phyloP scores from a whole-genome alignment of 768 basidiomycete species.

The Lactarius indigo region DNA sequence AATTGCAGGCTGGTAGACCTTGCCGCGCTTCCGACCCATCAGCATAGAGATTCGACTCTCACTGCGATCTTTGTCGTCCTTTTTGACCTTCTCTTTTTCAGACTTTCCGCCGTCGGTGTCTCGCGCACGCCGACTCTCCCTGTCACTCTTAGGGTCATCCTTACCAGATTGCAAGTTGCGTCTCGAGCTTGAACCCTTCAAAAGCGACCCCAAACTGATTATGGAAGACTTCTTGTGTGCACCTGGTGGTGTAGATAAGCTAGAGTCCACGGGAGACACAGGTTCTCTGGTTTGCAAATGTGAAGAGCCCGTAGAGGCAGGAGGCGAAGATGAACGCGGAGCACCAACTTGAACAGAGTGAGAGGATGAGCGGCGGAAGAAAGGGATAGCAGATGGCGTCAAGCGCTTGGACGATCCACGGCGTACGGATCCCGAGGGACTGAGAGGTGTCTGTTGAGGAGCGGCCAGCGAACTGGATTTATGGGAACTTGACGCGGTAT shows the following conservation, averaged over 20 bases:
- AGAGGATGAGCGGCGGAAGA: constrained; percentile 89
- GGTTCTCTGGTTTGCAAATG: constrained; percentile 41
- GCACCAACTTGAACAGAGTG: constrained; percentile 66
- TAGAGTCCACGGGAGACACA: constrained; percentile 54
- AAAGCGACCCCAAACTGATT: constrained; percentile 74
- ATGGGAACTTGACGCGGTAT: constrained; percentile 76
- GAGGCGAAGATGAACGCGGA: constrained; percentile 45
- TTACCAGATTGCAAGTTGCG: constrained; percentile 69
- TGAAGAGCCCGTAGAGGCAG: constrained; percentile 38
- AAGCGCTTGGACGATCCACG: constrained; percentile 74
- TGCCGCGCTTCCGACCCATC: constrained; percentile 87
- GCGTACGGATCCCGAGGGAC: constrained; percentile 66
- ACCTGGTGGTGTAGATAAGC: constrained; percentile 49
- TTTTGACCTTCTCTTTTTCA: constrained; percentile 58
- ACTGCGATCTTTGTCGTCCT: constrained; percentile 79
- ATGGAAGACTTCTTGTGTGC: constrained; percentile 80
- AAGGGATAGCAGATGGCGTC: constrained; percentile 90
- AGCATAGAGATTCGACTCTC: constrained; percentile 86
- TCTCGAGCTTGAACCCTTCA: constrained; percentile 80
- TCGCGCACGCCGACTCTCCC: constrained; percentile 47
- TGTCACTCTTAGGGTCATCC: constrained; percentile 44
- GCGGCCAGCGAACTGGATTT: constrained; percentile 51
- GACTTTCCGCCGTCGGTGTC: constrained; percentile 50
- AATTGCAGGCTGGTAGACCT: constrained; percentile 49
- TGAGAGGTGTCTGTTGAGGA: constrained; percentile 58